Base-by-base conservation (phyloP, 257 asterid species). In the Coffea canephora region DNA sequence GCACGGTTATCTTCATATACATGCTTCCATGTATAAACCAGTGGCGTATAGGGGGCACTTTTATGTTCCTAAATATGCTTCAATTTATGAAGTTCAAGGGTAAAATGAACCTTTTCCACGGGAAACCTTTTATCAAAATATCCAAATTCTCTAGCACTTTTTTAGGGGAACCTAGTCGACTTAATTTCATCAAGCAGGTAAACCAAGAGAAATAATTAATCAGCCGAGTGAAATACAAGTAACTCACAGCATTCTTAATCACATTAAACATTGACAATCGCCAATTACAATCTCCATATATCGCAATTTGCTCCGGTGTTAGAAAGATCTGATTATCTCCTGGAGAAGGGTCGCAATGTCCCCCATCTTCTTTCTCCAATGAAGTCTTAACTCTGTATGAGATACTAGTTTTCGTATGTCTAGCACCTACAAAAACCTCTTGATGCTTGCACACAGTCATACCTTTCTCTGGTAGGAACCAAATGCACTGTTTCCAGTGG, bases 401-500 rank as follows among this genome's bases (percentile, higher is more conserved):
- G 82, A 91, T 83, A 83, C 90, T 88, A 36, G 86, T 90, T 82
- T 90, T 96, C 70, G 84, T 84, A 83, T 93, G 99, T 73, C 73
- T 61, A 74, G 98, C 97, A 59, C 81, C 83, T 72, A 95, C 72
- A 78, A 52, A 82, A 86, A 95, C 89, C 57, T 86, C 86, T 78
- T 91, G 88, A 79, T 89, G 92, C 89, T 83, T 92, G 73, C 52
- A 68, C 67, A 95, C 91, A 7, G 88, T 75, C 72, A 90, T 81
- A 71, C 94, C 96, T 69, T 87, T 77, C 52, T 80, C 84, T 36
- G 94, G 94, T 80, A 89, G 83, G 76, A 92, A 86, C 99, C 97
- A 95, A 80, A 93, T 92, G 84, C 92, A 88, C 78, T 95, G 99
- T 81, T 93, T 95, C 99, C 99, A 95, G 69, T 95, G 99, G 90